Conservation (phyloP, 148 eudicot genomes). For the Vaccinium darrowii region DNA sequence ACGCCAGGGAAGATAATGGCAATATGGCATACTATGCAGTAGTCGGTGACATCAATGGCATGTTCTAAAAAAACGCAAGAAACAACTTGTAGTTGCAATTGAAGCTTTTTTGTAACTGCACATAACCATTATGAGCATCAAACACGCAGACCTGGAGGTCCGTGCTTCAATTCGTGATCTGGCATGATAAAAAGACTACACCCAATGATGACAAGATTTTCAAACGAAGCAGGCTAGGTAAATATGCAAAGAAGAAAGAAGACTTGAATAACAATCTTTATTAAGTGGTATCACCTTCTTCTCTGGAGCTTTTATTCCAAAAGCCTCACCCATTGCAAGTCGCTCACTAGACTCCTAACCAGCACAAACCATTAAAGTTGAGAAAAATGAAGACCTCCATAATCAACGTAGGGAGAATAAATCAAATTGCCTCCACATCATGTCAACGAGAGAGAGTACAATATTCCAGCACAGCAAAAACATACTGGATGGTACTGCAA, state of each 20-base stretch:
- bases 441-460: neutral
- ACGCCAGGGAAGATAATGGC: neutral
- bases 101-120: neutral
- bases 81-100: neutral
- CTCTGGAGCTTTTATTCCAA: constrained; percentile 83
- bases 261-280: neutral
- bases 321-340: constrained; percentile 97
- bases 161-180: neutral
- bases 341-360: constrained; percentile 81
- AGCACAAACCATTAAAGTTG: constrained; percentile 8
- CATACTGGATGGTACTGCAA: constrained; percentile 93
- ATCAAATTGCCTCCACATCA: neutral
- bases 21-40: neutral
- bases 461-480: constrained; percentile 25
- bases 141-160: neutral
- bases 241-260: neutral
- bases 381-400: constrained; percentile 3
- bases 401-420: neutral
- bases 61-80: neutral
- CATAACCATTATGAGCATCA: neutral
- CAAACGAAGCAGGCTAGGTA: neutral
- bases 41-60: neutral
- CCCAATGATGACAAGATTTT: neutral
- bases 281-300: constrained; percentile 52
- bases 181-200: neutral